Evolutionary conservation across 1,139 yeast species (phyloP).

Genomic region (Pichia sp.): DNA sequence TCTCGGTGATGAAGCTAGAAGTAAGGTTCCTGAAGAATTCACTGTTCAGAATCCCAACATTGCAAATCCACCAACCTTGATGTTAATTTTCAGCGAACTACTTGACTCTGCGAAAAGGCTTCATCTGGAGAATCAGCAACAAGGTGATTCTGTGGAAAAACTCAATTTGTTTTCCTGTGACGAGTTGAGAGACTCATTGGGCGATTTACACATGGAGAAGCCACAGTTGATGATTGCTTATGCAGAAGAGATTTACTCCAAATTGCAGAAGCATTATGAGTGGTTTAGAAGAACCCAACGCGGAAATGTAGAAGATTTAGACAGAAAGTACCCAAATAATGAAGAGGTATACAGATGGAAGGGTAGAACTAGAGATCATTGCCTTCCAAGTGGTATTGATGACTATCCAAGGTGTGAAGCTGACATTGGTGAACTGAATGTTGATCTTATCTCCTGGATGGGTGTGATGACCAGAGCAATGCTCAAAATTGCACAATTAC

Average conservation of each 20-base stretch:
- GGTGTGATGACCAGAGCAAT: constrained; percentile 87
- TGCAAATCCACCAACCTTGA: constrained; percentile 94
- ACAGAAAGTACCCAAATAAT: constrained; percentile 42
- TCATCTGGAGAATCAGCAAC: constrained; percentile 2
- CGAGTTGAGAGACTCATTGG: constrained; percentile 26
- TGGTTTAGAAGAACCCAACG: constrained; percentile 81
- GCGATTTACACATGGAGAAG: constrained; percentile 48
- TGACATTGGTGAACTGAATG: constrained; percentile 83
- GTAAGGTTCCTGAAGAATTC: constrained; percentile 83
- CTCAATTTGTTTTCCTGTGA: constrained; percentile 9
- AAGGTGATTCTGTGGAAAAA: neutral
- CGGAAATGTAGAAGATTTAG: constrained; percentile 71
- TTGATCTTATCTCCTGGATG: constrained; percentile 87
- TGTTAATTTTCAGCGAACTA: constrained; percentile 69
- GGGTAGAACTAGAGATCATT: constrained; percentile 79
- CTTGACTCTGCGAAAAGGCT: constrained; percentile 40
- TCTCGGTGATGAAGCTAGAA: constrained; percentile 84
- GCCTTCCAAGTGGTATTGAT: constrained; percentile 90
- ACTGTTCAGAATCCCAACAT: constrained; percentile 81
- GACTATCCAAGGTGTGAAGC: constrained; percentile 92
- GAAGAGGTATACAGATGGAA: constrained; percentile 78
- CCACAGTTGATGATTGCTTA: constrained; percentile 58
- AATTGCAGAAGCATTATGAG: constrained; percentile 67
- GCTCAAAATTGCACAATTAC: constrained; percentile 62
- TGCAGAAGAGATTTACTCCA: constrained; percentile 66